Conservation (phyloP, 192 early-diverging fungal species). For the Podila horticola region DNA sequence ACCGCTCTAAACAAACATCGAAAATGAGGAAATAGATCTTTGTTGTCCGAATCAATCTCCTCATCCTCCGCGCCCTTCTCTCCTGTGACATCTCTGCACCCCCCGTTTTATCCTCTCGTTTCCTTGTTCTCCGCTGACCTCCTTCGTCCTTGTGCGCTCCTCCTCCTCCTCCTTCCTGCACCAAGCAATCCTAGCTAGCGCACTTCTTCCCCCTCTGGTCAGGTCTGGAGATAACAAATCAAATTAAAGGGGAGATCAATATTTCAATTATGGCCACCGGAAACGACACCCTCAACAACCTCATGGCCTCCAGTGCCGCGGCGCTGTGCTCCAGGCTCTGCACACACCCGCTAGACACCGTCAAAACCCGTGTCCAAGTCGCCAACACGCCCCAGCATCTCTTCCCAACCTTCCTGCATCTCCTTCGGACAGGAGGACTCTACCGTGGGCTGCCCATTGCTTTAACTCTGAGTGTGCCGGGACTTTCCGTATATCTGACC, state of each 20-base stretch:
- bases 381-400: conserved; percentile 21
- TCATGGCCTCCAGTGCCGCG: conserved; percentile 64
- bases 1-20: too few species aligned
- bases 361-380: conserved; percentile 77
- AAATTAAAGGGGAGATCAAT: background rate
- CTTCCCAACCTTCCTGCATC: conserved; percentile 27
- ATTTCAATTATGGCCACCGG: background rate
- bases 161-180: too few species aligned
- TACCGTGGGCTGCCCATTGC: conserved; percentile 79
- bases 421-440: conserved; percentile 45
- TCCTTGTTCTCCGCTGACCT: too few species aligned
- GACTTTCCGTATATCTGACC: conserved; percentile 73
- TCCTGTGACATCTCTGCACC: too few species aligned
- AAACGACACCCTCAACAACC: conserved; percentile 28
- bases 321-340: conserved; percentile 65
- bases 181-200: too few species aligned
- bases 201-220: too few species aligned
- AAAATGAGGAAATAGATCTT: too few species aligned
- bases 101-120: too few species aligned
- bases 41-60: too few species aligned
- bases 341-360: conserved; percentile 83
- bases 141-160: too few species aligned
- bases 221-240: conserved; percentile 18
- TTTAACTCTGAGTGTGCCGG: conserved; percentile 76
- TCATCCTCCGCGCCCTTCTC: too few species aligned